Base-by-base conservation (phyloP, 192 early-diverging fungal genomes). In the Linnemannia schmuckeri region DNA sequence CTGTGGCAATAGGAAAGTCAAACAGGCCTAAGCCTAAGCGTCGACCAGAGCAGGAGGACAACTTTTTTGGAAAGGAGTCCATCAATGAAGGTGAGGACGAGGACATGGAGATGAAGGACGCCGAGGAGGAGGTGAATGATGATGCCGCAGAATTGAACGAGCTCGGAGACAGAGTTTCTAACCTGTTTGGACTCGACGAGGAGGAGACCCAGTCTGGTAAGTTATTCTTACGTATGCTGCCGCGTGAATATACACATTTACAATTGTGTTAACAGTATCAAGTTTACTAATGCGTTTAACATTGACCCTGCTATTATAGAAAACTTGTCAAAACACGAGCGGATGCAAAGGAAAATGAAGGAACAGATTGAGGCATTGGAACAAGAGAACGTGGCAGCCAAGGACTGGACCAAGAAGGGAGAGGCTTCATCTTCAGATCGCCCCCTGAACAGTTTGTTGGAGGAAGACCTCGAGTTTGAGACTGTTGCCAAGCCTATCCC, bases 391-490 rank as follows among this genome's bases (percentile, higher is more conserved):
- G 89, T 99, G 13, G 93, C 91, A 37, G 90, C 89, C 22, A 97
- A 96, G 88, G 91, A 97, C 72, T 99, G 98, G 98, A 94, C 96
- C 30, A 89, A 98, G 84, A 92, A 89, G 18, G 98, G 98, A 74
- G 98, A 99, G 89, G 95, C 95, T 10, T 91, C 89, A 41, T 91
- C 95, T 10, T 95, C 92, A 33, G 90, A 90, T n/a, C 94, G 98
- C 35, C 98, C 98, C 27, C 78, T 97, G 47, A 97, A 99, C 90
- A 97, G 97, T 85, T 90, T 99, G 69, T 89, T 99, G 52, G 97
- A 96, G 85, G 97, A 99, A 80, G 95, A 97, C 78, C 87, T 99
- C 17, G 97, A 98, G 55, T 95, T 97, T 88, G 98, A 99, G 75
- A 92, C 95, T 73, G 96, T 95, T 35, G 92, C 94, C 54, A 98